Base-by-base conservation (phyloP, 352 stramenopile genomes). In the Pythium periplocum region DNA sequence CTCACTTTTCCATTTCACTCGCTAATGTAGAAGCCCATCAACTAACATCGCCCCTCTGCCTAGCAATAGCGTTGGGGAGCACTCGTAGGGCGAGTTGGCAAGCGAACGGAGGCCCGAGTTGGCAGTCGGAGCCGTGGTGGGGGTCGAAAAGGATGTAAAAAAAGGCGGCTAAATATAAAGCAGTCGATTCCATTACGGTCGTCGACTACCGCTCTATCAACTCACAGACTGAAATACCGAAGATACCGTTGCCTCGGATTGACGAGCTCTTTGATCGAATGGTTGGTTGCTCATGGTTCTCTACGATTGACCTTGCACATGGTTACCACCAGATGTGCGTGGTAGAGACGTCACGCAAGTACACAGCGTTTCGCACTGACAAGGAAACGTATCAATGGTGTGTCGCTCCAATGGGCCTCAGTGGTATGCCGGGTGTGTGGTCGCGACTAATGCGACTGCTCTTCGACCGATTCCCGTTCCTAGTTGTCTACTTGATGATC, bases 401-500 rank as follows among this genome's bases (percentile, higher is more conserved):
- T 55, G 62, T 77, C 8, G 65, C 61, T n/a, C 71, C 61, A 10
- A 73, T 82, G 59, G 62, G 68, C 32, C 30, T 82, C 7, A 45
- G 48, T 17, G 66, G 68, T 35, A 82, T 78, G 66, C 62, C 62
- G 8, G 60, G 62, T 33, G 56, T 67, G 4, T 82, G 60, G 68
- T 70, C 66, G 6, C 65, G 62, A 12, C 43, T 74, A 2, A 76
- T 76, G 68, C 61, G 60, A 17, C 32, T 51, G 3, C 42, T 73
- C 0, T 73, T 82, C 26, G 59, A n/a, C 6, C 55, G 62, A 9
- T 62, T 57, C 26, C n/a, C 35, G 3, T 82, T 73, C 50, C 46
- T 82, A 26, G 61, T 75, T 9, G 62, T 72, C 0, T 76, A 69
- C 31, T 74, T 2, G 65, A 75, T 31, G 67, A 75, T 35, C 72